Percentiles rank a stretch among this genome's conserved stretches.
These are phyloP conservation scores for Aspergillus ostianus DNA, from an alignment of 495 filamentous ascomycete species.

Conservation along the genomic window DNA sequence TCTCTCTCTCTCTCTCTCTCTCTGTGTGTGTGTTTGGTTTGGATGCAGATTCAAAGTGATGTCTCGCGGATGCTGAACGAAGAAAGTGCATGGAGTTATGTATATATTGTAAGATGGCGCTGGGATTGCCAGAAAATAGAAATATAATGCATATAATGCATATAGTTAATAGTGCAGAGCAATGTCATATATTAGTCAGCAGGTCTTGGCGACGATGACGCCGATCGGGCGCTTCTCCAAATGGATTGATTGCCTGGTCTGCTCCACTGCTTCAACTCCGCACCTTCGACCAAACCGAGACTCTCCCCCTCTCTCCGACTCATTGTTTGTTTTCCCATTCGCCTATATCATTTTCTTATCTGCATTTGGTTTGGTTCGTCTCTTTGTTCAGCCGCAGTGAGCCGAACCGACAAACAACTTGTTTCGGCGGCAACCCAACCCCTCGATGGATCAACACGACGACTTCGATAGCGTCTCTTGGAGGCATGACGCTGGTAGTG, in stretches of 20 bases:
- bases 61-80: background rate
- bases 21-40: too few species aligned
- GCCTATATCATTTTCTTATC: background rate
- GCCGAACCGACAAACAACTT: background rate
- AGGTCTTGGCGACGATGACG: constrained; percentile 25
- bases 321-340: background rate
- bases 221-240: constrained; percentile 18
- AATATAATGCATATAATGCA: background rate
- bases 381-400: background rate
- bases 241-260: constrained; percentile 4
- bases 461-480: constrained; percentile 61
- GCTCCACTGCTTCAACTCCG: constrained; percentile 1
- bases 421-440: constrained; percentile 12
- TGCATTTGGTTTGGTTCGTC: background rate
- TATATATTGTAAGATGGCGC: background rate
- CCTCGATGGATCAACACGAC: constrained; percentile 52
- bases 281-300: background rate
- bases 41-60: background rate
- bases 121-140: background rate
- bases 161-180: too few species aligned
- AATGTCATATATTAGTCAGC: background rate
- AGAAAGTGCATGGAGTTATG: background rate
- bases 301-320: background rate
- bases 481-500: constrained; percentile 53
- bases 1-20: too few species aligned